Evolutionary conservation across 1,284 basidiomycete species (phyloP).

Genomic region (Phellinidium pouzarii): DNA sequence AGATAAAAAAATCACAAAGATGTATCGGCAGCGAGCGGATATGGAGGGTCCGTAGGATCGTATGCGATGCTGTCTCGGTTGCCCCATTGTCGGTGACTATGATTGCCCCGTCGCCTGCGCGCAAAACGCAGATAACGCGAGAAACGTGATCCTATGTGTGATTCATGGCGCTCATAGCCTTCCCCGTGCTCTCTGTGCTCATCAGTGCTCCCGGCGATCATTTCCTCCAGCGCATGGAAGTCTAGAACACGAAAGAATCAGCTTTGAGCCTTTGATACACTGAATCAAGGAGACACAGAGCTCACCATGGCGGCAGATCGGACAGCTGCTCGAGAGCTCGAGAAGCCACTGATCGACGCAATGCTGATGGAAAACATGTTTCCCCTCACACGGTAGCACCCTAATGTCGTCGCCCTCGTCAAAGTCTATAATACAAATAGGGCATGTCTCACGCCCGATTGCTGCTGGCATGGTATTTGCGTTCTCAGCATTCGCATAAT

Average conservation of each 20-base stretch:
- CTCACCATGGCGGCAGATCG: constrained; percentile 83
- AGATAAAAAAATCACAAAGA: background rate
- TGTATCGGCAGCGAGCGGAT: constrained; percentile 23
- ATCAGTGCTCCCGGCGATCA: constrained; percentile 34
- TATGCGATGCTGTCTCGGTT: constrained; percentile 16
- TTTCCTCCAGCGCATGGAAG: constrained; percentile 43
- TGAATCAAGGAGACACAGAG: constrained; percentile 1
- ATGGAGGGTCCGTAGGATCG: constrained; percentile 27
- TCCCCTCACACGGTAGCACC: constrained; percentile 82
- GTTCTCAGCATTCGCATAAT: constrained; percentile 16
- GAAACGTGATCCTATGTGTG: constrained; percentile 40
- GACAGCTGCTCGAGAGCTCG: constrained; percentile 84
- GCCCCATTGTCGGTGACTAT: constrained; percentile 15
- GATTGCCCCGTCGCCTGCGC: constrained; percentile 33
- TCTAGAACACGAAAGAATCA: constrained; percentile 27
- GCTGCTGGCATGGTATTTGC: constrained; percentile 49
- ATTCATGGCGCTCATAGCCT: constrained; percentile 25
- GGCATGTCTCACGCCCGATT: constrained; percentile 80
- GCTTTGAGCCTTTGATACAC: background rate
- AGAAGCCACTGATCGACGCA: constrained; percentile 86
- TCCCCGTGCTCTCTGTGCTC: constrained; percentile 25
- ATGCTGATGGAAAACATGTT: constrained; percentile 80
- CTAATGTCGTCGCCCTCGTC: constrained; percentile 88
- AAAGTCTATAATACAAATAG: constrained; percentile 91
- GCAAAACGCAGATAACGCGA: constrained; percentile 65